Evolutionary conservation across 768 basidiomycete genomes (phyloP).

Genomic region (Tephrocybe sp.): DNA sequence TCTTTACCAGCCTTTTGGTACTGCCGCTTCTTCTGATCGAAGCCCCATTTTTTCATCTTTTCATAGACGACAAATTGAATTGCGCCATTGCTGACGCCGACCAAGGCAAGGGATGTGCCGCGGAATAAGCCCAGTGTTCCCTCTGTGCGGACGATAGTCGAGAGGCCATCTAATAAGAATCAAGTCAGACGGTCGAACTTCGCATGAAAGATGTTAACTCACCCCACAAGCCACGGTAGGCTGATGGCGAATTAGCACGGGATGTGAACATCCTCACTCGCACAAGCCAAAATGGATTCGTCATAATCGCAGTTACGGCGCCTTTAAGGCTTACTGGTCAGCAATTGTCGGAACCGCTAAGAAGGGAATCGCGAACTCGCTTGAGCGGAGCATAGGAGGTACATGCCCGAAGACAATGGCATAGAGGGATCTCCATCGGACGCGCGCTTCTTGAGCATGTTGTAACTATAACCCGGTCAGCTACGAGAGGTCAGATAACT

Average conservation of each 20-base stretch:
- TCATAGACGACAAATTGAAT: conserved; percentile 97
- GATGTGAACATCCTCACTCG: conserved; percentile 97
- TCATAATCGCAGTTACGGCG: conserved; percentile 89
- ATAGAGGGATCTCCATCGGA: conserved; percentile 64
- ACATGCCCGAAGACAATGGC: conserved; percentile 72
- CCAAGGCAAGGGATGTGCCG: conserved; percentile 83
- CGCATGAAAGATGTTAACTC: conserved; percentile 24
- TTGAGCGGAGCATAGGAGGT: conserved; percentile 90
- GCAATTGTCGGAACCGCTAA: conserved; percentile 8
- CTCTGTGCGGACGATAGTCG: conserved; percentile 68
- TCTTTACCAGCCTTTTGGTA: conserved; percentile 58
- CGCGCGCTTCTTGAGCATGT: conserved; percentile 86
- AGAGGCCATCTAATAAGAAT: conserved; percentile 56
- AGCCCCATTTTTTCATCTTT: conserved; percentile 90
- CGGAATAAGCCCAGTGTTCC: conserved; percentile 81
- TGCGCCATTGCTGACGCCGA: conserved; percentile 94
- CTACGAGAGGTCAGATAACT: conserved; percentile 6
- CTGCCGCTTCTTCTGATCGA: conserved; percentile 70
- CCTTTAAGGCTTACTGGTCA: conserved; percentile 47
- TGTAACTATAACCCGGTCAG: conserved; percentile 62
- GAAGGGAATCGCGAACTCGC: conserved; percentile 73
- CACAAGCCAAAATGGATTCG: conserved; percentile 97
- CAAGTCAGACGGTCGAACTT: not conserved
- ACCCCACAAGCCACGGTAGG: conserved; percentile 85
- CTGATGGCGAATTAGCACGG: conserved; percentile 55